Evolutionary conservation across 352 stramenopile genomes (phyloP).

Genomic region (Thraustotheca clavata): DNA sequence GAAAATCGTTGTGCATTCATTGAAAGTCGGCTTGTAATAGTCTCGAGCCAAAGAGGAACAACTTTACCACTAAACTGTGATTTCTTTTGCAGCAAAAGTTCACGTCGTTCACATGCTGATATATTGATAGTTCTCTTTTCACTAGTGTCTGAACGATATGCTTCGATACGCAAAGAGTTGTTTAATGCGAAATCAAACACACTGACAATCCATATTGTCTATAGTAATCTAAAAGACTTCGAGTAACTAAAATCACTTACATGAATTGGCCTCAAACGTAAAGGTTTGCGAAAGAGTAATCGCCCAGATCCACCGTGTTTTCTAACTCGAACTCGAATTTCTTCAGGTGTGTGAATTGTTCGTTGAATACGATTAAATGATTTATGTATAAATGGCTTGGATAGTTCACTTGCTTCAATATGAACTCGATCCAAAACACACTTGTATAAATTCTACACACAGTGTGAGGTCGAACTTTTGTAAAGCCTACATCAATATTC

Average conservation of each 20-base stretch:
- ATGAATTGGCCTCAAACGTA: neutral
- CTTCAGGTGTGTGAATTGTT: neutral
- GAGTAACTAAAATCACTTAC: neutral
- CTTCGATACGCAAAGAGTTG: constrained; percentile 4
- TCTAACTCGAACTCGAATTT: constrained; percentile 5
- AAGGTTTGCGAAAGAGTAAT: constrained; percentile 2
- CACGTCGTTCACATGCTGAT: neutral
- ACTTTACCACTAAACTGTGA: neutral
- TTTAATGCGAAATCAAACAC: constrained; percentile 13
- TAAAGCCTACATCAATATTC: constrained; percentile 14
- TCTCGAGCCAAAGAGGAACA: constrained; percentile 7
- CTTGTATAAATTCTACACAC: neutral
- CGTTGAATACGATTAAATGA: neutral
- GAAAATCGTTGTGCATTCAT: neutral
- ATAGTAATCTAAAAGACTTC: neutral
- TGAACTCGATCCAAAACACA: constrained; percentile 19
- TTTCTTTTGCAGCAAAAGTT: neutral
- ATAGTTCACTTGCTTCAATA: neutral
- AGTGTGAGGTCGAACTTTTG: neutral
- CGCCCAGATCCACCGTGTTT: constrained; percentile 12
- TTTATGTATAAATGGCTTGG: constrained; percentile 6
- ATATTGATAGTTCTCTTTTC: neutral
- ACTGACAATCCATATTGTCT: neutral
- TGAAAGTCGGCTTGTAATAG: neutral
- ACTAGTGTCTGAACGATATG: constrained; percentile 12